Evolutionary conservation across 371 early-diverging fungal species (phyloP), one percentile per base, ranked within the genome.

Genomic region (Smittium culicis): DNA sequence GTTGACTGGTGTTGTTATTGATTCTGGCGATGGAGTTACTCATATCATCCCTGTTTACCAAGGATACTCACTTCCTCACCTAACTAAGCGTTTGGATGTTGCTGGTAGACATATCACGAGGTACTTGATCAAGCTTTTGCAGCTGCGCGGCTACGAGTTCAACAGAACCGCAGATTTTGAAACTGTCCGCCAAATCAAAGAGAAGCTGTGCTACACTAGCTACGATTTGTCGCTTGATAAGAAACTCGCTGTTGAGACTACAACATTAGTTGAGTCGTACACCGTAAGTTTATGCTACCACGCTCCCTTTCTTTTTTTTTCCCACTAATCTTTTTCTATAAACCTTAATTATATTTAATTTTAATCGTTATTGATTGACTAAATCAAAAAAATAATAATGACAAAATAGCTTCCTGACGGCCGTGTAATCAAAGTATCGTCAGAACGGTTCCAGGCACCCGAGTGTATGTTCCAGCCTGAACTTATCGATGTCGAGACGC

Each of bases 391-490:
- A n/a, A n/a, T n/a, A n/a, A n/a, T n/a, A n/a, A n/a, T n/a, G n/a
- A 24, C 24, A 27, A 24, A 27, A 24, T 55, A 55, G 85, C 86
- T 98, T 45, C 98, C 98, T 33, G 98, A 98, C 76, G 98, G 98
- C 30, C 91, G 96, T 58, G 88, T 95, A 29, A 97, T 98, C 79
- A 96, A 96, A 77, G 88, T 98, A 8, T 96, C 97, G 16, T 92
- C 94, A 3, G 96, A 97, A 79, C 82, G 96, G 67, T 98, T 95
- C 79, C 93, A 95, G 77, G 98, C 97, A 1, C 96, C 98, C 35
- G 98, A 98, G 76, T 94, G 94, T 69, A 78, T 98, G 72, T 97
- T 98, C 92, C 94, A 96, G 70, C 97, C 98, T 35, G 87, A 94
- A 70, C 82, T 98, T 68, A 88, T 97, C 66, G 94, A 94, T 74